phyloP scores from a whole-genome alignment of 2,329 filamentous ascomycete genomes.

The Ophiostoma ips region DNA sequence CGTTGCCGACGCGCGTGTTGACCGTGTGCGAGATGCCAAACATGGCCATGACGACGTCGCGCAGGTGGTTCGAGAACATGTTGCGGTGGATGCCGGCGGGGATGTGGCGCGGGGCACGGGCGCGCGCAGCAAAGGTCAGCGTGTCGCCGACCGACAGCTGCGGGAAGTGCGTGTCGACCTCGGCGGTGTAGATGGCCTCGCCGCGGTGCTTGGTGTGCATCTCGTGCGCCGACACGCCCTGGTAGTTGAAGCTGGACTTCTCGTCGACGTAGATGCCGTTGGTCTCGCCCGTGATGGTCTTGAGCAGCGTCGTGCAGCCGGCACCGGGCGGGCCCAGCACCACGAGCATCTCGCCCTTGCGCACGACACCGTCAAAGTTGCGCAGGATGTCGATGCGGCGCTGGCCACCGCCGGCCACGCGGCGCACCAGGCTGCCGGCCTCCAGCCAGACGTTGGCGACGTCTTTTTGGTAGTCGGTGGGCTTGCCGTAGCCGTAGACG shows the following conservation, averaged over 20 bases:
- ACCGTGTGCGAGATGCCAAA: slow-evolving; percentile 61
- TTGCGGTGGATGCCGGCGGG: slow-evolving; percentile 42
- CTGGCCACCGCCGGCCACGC: slow-evolving; percentile 37
- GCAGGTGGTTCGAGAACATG: slow-evolving; percentile 41
- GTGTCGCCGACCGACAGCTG: slow-evolving; percentile 66
- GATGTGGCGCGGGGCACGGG: slow-evolving; percentile 48
- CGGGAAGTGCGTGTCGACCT: slow-evolving; percentile 71
- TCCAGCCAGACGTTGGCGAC: slow-evolving; percentile 48
- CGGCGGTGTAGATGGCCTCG: slow-evolving; percentile 76
- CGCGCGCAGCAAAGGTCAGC: slow-evolving; percentile 60
- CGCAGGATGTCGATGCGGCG: slow-evolving; percentile 54
- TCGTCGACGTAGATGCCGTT: slow-evolving; percentile 64
- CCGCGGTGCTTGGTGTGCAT: slow-evolving; percentile 70
- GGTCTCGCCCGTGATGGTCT: slow-evolving; percentile 71
- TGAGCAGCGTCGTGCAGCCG: slow-evolving; percentile 76
- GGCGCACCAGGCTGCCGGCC: slow-evolving; percentile 26
- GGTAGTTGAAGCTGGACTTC: slow-evolving; percentile 66
- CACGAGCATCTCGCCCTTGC: slow-evolving; percentile 61
- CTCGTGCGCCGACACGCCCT: slow-evolving; percentile 56
- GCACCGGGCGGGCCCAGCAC: slow-evolving; percentile 58
- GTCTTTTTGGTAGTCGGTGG: slow-evolving; percentile 58
- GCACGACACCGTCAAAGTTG: slow-evolving; percentile 53
- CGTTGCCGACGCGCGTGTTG: slow-evolving; percentile 61
- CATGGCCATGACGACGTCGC: slow-evolving; percentile 62
- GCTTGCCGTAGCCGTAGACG: slow-evolving; percentile 51